These are phyloP conservation scores for Phycomyces blakesleeanus DNA, from an alignment of 192 early-diverging fungal genomes.

Conservation along the genomic window DNA sequence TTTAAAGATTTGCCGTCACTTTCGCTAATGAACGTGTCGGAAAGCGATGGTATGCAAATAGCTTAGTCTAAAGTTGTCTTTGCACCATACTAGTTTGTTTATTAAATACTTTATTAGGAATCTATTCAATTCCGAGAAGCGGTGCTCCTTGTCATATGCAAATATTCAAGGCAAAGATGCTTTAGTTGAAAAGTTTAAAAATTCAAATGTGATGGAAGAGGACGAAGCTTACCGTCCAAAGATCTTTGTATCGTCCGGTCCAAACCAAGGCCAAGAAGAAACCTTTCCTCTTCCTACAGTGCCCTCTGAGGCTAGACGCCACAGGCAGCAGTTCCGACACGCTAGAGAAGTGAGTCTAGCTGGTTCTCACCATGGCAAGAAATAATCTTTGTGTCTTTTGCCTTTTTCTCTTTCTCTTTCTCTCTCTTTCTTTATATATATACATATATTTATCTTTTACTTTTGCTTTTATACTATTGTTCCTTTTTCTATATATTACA, in stretches of 20 bases:
- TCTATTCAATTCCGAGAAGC: constrained; percentile 78
- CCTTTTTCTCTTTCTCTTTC: no score
- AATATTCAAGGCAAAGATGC: constrained; percentile 69
- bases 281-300: constrained; percentile 15
- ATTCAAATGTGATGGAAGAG: constrained; percentile 77
- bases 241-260: constrained; percentile 64
- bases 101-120: constrained; percentile 32
- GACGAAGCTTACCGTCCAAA: constrained; percentile 71
- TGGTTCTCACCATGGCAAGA: background rate
- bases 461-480: no score
- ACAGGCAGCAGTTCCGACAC: background rate
- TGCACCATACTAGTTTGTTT: background rate
- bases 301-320: constrained; percentile 9
- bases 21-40: constrained; percentile 68
- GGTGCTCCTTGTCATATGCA: constrained; percentile 73
- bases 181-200: constrained; percentile 77
- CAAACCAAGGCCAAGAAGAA: constrained; percentile 50
- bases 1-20: constrained; percentile 52
- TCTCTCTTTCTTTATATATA: no score
- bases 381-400: background rate
- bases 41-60: constrained; percentile 57
- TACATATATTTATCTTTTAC: no score
- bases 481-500: no score
- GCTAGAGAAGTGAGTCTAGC: background rate
- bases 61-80: background rate